Conservation (phyloP, 2,329 filamentous ascomycete species). For the Elsinoe arachidis region DNA sequence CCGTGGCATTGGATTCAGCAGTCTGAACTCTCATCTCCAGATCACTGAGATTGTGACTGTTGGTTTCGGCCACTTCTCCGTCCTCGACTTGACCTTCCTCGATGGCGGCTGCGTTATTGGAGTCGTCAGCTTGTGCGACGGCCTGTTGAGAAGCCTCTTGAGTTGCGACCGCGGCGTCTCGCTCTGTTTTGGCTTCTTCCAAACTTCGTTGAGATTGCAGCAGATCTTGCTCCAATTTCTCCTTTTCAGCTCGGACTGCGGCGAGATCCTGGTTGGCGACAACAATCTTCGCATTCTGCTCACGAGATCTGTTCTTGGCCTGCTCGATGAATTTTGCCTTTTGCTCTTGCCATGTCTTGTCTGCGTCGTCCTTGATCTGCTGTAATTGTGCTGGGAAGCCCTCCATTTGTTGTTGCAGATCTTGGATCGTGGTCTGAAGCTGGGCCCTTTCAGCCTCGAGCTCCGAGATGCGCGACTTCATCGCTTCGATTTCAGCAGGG, state of each 20-base stretch:
- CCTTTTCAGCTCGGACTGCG: constrained; percentile 52
- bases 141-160: constrained; percentile 27
- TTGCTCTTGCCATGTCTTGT: constrained; percentile 40
- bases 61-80: constrained; percentile 28
- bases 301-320: constrained; percentile 49
- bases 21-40: constrained; percentile 31
- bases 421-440: constrained; percentile 44
- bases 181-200: constrained; percentile 45
- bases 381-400: constrained; percentile 41
- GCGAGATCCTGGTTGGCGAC: constrained; percentile 43
- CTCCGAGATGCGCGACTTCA: constrained; percentile 66
- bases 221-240: constrained; percentile 57
- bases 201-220: constrained; percentile 24
- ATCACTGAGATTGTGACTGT: constrained; percentile 21
- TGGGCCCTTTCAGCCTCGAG: constrained; percentile 44
- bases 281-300: constrained; percentile 56
- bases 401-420: constrained; percentile 43
- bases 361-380: constrained; percentile 34
- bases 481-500: constrained; percentile 79
- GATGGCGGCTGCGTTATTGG: constrained; percentile 12
- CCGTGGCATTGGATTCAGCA: constrained; percentile 33
- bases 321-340: constrained; percentile 39
- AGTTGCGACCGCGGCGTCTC: constrained; percentile 51
- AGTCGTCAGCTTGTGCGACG: constrained; percentile 22
- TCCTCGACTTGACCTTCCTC: constrained; percentile 21